These are phyloP conservation scores for Cucurbita argyrosperma DNA, from an alignment of 306 rosid genomes.

Conservation along the genomic window DNA sequence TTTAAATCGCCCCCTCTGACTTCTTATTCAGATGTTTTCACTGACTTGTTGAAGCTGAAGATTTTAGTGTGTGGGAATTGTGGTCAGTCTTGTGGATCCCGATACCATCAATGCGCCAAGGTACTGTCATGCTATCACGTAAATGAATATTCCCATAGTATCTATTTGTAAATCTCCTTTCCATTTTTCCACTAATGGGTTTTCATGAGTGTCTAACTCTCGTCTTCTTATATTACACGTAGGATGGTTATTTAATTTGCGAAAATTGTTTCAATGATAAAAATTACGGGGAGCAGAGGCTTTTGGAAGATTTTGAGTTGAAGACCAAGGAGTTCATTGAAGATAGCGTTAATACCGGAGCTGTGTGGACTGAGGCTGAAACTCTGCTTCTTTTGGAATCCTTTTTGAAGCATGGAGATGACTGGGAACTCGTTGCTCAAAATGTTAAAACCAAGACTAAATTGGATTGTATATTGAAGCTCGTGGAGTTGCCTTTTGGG, in stretches of 20 bases:
- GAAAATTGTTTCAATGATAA: slow-evolving; percentile 49
- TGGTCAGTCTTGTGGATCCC: slow-evolving; percentile 37
- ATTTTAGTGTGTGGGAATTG: slow-evolving; percentile 49
- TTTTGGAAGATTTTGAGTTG: slow-evolving; percentile 41
- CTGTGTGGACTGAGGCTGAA: slow-evolving; percentile 81
- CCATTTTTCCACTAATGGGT: background rate
- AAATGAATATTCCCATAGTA: background rate
- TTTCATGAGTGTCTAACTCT: slow-evolving; percentile 4
- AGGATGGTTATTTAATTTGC: slow-evolving; percentile 55
- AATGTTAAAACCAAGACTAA: slow-evolving; percentile 63
- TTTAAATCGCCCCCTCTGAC: slow-evolving; percentile 48
- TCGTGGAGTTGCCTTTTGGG: slow-evolving; percentile 84
- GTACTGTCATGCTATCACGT: slow-evolving; percentile 18
- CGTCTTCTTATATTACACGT: slow-evolving; percentile 10
- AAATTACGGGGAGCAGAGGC: slow-evolving; percentile 56
- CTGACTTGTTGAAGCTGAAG: slow-evolving; percentile 30
- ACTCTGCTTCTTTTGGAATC: slow-evolving; percentile 82
- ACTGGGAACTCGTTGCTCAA: slow-evolving; percentile 85
- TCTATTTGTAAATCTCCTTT: background rate
- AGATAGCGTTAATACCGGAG: slow-evolving; percentile 18
- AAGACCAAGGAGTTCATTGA: slow-evolving; percentile 27
- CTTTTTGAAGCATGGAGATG: slow-evolving; percentile 85
- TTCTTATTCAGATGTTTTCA: slow-evolving; percentile 50
- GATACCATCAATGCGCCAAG: slow-evolving; percentile 38
- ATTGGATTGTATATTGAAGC: slow-evolving; percentile 66